Evolutionary conservation across 306 rosid genomes (phyloP).

Genomic region (Calophaca sinica): DNA sequence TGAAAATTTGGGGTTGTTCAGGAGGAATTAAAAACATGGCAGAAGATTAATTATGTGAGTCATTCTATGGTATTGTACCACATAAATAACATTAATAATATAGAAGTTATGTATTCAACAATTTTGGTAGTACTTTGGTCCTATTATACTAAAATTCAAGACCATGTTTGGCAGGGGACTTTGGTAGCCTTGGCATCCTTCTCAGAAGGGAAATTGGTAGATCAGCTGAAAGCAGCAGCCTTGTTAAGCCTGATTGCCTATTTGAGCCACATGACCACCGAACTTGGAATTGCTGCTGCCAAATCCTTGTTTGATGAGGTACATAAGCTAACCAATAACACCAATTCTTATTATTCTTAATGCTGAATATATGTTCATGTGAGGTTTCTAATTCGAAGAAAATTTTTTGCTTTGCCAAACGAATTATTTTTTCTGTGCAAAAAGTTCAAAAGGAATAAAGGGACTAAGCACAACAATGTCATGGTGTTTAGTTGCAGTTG

Average conservation of each 20-base stretch:
- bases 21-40: too few relatives aligned
- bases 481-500: too few relatives aligned
- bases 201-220: constrained; percentile 60
- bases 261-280: constrained; percentile 68
- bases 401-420: constrained; percentile 31
- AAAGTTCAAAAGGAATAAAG: too few relatives aligned
- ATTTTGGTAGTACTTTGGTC: not conserved
- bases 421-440: too few relatives aligned
- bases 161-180: constrained; percentile 67
- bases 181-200: constrained; percentile 66
- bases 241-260: constrained; percentile 80
- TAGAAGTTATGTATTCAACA: not conserved
- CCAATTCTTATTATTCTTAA: not conserved
- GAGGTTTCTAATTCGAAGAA: not conserved
- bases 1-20: too few relatives aligned
- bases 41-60: constrained; percentile 72
- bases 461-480: too few relatives aligned
- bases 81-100: not conserved
- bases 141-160: constrained; percentile 19
- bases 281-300: constrained; percentile 58
- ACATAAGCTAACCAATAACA: not conserved
- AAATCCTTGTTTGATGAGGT: constrained; percentile 64
- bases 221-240: constrained; percentile 68
- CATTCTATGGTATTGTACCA: constrained; percentile 72
- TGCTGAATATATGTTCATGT: too few relatives aligned